A percentile compares a stretch with the other conserved stretches of the same genome.
phyloP scores from a whole-genome alignment of 768 basidiomycete species.

The Paxillus ammoniavirescens region DNA sequence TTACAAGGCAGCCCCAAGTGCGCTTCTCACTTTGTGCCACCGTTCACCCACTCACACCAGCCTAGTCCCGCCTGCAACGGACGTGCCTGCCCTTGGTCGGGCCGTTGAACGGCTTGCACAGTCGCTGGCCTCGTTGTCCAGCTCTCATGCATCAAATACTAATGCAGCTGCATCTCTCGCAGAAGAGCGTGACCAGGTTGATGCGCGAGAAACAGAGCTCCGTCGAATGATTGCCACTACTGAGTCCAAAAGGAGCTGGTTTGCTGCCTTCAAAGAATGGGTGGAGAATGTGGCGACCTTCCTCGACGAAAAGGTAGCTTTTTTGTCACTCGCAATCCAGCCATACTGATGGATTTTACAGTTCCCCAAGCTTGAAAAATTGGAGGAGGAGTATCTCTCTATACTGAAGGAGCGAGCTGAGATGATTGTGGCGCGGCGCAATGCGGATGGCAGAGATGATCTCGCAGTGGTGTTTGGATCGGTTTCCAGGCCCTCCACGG shows the following conservation, averaged over 20 bases:
- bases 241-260: conserved; percentile 82
- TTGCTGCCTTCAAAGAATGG: conserved; percentile 74
- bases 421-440: conserved; percentile 66
- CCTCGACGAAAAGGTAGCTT: conserved; percentile 78
- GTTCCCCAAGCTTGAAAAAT: conserved; percentile 76
- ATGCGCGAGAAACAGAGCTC: conserved; percentile 68
- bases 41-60: conserved; percentile 11
- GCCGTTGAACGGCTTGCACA: conserved; percentile 61
- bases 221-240: conserved; percentile 71
- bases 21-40: conserved; percentile 15
- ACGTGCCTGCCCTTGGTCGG: conserved; percentile 62
- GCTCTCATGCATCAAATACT: conserved; percentile 67
- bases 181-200: conserved; percentile 62
- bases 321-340: background rate
- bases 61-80: conserved; percentile 63
- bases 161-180: conserved; percentile 54
- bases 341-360: conserved; percentile 27
- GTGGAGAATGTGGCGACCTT: conserved; percentile 82
- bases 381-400: conserved; percentile 73
- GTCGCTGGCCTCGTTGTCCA: conserved; percentile 56
- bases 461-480: conserved; percentile 66
- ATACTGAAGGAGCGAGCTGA: conserved; percentile 72
- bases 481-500: conserved; percentile 33
- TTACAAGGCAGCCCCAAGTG: conserved; percentile 76
- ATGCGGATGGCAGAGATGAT: conserved; percentile 80